Conservation (phyloP, 176 grass and related monocot species). For the Coix lacrymajobi region DNA sequence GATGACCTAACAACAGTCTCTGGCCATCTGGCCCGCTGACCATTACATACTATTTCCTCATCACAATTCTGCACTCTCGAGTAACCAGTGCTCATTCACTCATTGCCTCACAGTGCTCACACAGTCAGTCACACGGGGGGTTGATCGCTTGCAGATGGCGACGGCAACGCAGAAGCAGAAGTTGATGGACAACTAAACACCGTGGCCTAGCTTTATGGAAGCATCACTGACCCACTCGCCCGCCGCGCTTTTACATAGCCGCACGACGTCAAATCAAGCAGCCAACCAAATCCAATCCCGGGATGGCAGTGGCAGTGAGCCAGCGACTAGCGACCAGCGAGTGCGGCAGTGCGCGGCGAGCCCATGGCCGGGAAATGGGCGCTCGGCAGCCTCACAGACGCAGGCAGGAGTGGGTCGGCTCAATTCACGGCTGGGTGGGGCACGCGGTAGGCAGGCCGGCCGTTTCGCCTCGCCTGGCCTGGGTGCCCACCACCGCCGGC, state of each 20-base stretch:
- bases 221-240: conserved; percentile 24
- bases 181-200: neutral
- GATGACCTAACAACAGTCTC: neutral
- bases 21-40: neutral
- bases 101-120: neutral
- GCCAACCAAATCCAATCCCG: neutral
- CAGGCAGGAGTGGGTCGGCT: neutral
- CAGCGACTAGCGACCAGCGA: neutral
- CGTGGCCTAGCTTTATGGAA: conserved; percentile 25
- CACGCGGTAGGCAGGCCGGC: neutral
- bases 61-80: neutral
- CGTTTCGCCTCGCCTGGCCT: neutral
- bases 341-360: neutral
- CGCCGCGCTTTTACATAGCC: neutral
- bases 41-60: neutral
- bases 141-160: neutral
- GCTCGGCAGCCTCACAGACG: neutral
- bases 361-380: conserved; percentile 3
- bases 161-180: neutral
- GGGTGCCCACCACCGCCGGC: neutral
- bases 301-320: neutral
- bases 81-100: neutral
- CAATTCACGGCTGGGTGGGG: neutral
- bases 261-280: neutral
- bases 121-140: neutral